Evolutionary conservation across 768 basidiomycete genomes (phyloP).

Genomic region (Hirschioporus abietinus): DNA sequence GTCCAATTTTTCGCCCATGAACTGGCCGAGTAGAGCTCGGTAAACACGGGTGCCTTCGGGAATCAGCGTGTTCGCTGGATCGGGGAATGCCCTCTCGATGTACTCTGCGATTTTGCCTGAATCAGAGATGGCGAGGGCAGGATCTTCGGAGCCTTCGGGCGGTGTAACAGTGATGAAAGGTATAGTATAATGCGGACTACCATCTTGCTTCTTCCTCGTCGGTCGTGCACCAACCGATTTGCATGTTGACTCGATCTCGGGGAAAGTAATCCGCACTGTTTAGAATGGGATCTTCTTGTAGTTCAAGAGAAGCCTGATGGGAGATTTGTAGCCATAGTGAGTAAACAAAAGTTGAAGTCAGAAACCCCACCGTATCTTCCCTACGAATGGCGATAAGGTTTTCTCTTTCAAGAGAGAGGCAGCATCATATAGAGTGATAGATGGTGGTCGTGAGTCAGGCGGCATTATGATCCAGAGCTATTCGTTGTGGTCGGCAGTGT

Average conservation of each 20-base stretch:
- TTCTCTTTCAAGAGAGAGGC: slow-evolving; percentile 50
- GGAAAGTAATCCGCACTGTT: slow-evolving; percentile 66
- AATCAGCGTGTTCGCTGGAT: slow-evolving; percentile 61
- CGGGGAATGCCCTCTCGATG: slow-evolving; percentile 56
- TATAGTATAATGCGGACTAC: slow-evolving; percentile 58
- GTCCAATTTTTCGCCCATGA: not conserved
- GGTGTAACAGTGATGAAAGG: slow-evolving; percentile 62
- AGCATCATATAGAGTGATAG: slow-evolving; percentile 67
- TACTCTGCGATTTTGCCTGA: slow-evolving; percentile 64
- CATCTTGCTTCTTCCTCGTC: slow-evolving; percentile 46
- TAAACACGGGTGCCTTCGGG: slow-evolving; percentile 44
- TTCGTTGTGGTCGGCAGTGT: no score
- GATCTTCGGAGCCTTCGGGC: slow-evolving; percentile 35
- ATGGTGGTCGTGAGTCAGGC: no score
- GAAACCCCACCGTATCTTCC: slow-evolving; percentile 56
- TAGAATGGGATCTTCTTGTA: slow-evolving; percentile 67
- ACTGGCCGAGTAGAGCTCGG: not conserved
- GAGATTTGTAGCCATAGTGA: slow-evolving; percentile 1
- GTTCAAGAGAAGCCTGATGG: slow-evolving; percentile 59
- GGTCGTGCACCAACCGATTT: slow-evolving; percentile 56
- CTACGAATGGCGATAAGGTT: slow-evolving; percentile 72
- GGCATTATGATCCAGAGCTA: no score
- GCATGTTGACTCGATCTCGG: slow-evolving; percentile 59
- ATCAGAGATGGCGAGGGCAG: slow-evolving; percentile 49
- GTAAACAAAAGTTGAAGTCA: no score